phyloP scores from a whole-genome alignment of 371 early-diverging fungal species.

The Parasitella parasitica region DNA sequence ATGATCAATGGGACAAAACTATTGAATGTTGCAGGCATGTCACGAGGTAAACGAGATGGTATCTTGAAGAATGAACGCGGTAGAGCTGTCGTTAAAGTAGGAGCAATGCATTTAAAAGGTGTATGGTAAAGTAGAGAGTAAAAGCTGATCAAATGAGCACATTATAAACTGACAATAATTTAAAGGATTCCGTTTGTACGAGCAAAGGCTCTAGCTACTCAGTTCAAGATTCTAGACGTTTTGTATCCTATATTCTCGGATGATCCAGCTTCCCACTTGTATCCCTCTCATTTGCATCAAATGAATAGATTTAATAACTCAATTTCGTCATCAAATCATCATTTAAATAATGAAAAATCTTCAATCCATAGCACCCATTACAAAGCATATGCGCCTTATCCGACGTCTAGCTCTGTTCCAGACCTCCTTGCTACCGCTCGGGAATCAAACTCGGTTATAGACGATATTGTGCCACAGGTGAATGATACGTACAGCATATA shows the following conservation, averaged over 20 bases:
- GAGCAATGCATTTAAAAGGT: constrained; percentile 80
- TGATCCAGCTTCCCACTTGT: constrained; percentile 40
- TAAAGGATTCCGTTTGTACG: constrained; percentile 63
- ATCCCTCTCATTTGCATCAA: constrained; percentile 21
- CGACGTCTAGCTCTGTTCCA: not conserved
- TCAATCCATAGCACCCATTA: not conserved
- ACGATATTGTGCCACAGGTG: not conserved
- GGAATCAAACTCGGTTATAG: not conserved
- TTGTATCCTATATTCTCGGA: constrained; percentile 71
- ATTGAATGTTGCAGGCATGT: constrained; percentile 76
- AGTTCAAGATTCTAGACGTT: constrained; percentile 60
- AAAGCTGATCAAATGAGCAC: too few relatives aligned
- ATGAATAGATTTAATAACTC: constrained; percentile 3
- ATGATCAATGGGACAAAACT: constrained; percentile 83
- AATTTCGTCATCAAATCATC: constrained; percentile 4
- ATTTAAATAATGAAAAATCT: not conserved
- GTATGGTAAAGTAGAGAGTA: constrained; percentile 68
- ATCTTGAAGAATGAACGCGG: constrained; percentile 78
- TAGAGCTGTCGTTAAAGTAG: constrained; percentile 72
- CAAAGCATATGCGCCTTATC: not conserved
- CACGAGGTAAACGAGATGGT: constrained; percentile 79
- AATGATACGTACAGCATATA: not conserved
- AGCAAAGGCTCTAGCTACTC: constrained; percentile 59
- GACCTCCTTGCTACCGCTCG: not conserved
- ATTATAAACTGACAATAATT: not conserved